Conservation (phyloP, 1,139 yeast species). For the Geotrichum siamense region DNA sequence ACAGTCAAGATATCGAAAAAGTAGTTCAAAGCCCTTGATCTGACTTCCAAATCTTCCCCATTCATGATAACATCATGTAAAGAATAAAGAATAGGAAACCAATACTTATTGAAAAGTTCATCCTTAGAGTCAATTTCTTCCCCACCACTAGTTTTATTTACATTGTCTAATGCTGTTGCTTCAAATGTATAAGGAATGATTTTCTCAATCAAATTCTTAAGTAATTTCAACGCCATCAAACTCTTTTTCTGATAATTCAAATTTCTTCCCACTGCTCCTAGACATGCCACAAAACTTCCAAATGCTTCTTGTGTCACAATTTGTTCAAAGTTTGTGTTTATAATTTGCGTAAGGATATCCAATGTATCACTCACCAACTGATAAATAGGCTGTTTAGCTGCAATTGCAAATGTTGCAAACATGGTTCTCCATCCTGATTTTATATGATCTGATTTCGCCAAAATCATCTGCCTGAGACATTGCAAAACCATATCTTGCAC, state of each 20-base stretch:
- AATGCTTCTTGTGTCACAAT: constrained; percentile 71
- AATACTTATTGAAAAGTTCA: constrained; percentile 44
- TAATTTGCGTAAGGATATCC: constrained; percentile 56
- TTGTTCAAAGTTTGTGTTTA: constrained; percentile 53
- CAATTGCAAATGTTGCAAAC: constrained; percentile 64
- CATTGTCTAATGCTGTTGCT: not conserved
- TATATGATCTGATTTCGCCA: constrained; percentile 67
- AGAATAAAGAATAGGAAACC: constrained; percentile 78
- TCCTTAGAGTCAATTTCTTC: constrained; percentile 19
- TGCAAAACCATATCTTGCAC: constrained; percentile 88
- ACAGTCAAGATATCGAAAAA: constrained; percentile 76
- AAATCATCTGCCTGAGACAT: constrained; percentile 79
- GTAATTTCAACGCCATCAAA: constrained; percentile 71
- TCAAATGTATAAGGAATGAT: constrained; percentile 16
- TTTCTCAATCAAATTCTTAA: constrained; percentile 43
- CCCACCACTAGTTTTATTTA: constrained; percentile 2
- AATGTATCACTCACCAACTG: constrained; percentile 57
- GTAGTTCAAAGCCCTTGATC: constrained; percentile 78
- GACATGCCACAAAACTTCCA: constrained; percentile 63
- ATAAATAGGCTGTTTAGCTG: constrained; percentile 46
- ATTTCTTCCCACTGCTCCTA: constrained; percentile 78
- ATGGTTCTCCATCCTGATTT: constrained; percentile 95
- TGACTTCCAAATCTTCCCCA: constrained; percentile 88
- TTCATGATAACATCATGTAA: constrained; percentile 87
- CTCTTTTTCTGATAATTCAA: constrained; percentile 74